These are phyloP conservation scores for Cladosporium sp. DNA, from an alignment of 2,329 filamentous ascomycete genomes.

Conservation along the genomic window DNA sequence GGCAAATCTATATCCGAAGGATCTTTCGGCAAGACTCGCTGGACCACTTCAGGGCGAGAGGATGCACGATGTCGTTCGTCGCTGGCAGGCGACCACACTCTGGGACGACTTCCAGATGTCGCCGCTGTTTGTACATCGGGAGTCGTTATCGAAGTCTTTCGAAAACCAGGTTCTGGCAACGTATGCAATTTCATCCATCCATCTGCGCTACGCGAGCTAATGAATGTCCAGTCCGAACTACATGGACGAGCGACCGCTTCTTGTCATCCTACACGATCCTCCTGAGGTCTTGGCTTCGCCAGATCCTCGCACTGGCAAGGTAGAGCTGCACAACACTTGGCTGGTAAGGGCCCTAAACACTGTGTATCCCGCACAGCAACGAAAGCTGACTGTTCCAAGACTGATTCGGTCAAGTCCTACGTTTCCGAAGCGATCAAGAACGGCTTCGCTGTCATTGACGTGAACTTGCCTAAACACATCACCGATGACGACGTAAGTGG, in stretches of 20 bases:
- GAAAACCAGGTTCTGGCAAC: conserved; percentile 36
- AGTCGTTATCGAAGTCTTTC: conserved; percentile 39
- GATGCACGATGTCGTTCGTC: conserved; percentile 77
- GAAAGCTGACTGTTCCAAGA: conserved; percentile 57
- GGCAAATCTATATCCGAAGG: conserved; percentile 79
- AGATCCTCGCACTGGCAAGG: conserved; percentile 60
- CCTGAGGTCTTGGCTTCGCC: conserved; percentile 45
- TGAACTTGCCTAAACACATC: conserved; percentile 82
- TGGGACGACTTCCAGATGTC: conserved; percentile 75
- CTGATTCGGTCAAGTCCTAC: conserved; percentile 77
- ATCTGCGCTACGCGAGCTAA: not conserved
- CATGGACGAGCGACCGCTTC: conserved; percentile 63
- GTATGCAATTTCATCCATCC: conserved; percentile 19
- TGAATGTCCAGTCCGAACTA: conserved; percentile 59
- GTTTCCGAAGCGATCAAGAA: conserved; percentile 79
- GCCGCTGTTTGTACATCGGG: conserved; percentile 75
- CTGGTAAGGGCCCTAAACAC: conserved; percentile 61
- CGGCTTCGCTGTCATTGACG: conserved; percentile 81
- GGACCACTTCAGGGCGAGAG: conserved; percentile 54
- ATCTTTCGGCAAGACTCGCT: conserved; percentile 37
- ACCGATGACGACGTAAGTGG: conserved; percentile 54
- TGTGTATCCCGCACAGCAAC: conserved; percentile 26
- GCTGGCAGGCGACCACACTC: conserved; percentile 71
- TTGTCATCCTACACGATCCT: conserved; percentile 83
- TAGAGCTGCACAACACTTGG: conserved; percentile 84